Evolutionary conservation across 805 yeast genomes (phyloP).

Genomic region (Tetrapisispora pingtungensis): DNA sequence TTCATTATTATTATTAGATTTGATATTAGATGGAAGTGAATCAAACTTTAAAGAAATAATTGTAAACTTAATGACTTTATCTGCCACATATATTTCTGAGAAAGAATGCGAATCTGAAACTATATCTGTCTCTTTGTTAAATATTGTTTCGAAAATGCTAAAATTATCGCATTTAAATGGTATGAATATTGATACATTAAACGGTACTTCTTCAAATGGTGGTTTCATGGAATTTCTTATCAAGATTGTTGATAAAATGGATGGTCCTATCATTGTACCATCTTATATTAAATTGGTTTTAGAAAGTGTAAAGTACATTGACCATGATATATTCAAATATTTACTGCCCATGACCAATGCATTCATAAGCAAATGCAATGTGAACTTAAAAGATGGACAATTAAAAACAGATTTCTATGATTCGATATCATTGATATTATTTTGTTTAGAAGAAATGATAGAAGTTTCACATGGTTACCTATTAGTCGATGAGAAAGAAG

Average conservation of each 20-base stretch:
- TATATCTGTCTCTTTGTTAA: constrained; percentile 26
- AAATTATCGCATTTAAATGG: constrained; percentile 25
- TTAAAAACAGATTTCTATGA: constrained; percentile 35
- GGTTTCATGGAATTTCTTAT: constrained; percentile 38
- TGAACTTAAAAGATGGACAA: constrained; percentile 12
- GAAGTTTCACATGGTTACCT: constrained; percentile 47
- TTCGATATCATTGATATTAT: constrained; percentile 36
- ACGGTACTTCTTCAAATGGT: constrained; percentile 23
- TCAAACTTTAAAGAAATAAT: constrained; percentile 39
- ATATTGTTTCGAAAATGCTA: constrained; percentile 26
- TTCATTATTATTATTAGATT: constrained; percentile 36
- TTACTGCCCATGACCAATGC: constrained; percentile 45
- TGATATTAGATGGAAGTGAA: constrained; percentile 50
- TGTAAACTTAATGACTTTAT: constrained; percentile 32
- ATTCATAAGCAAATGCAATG: constrained; percentile 21
- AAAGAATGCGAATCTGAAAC: constrained; percentile 21
- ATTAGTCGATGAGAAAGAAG: constrained; percentile 28
- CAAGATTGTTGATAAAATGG: constrained; percentile 38
- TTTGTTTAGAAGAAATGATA: constrained; percentile 60
- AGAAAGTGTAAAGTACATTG: constrained; percentile 41
- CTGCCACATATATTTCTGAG: constrained; percentile 22
- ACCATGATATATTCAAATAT: constrained; percentile 44
- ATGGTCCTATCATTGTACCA: constrained; percentile 30
- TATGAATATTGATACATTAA: constrained; percentile 25
- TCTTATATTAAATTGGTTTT: constrained; percentile 37